phyloP scores from a whole-genome alignment of 768 basidiomycete genomes.

The Tricholoma furcatifolium region DNA sequence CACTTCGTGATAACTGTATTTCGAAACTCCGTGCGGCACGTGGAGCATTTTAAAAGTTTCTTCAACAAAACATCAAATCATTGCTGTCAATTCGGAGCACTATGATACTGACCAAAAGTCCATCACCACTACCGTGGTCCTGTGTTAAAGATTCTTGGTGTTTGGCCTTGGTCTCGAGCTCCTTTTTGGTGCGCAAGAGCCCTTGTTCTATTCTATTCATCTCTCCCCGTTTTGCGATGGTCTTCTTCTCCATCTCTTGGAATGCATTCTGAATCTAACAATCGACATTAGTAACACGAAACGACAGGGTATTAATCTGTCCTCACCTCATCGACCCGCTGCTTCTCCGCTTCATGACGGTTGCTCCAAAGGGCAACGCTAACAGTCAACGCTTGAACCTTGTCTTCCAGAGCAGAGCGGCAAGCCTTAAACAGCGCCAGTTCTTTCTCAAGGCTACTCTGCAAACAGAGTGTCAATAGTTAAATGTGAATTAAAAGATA shows the following conservation, averaged over 20 bases:
- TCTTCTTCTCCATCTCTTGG: slow-evolving; percentile 32
- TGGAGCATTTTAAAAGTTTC: slow-evolving; percentile 87
- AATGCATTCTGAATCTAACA: slow-evolving; percentile 27
- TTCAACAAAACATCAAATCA: slow-evolving; percentile 26
- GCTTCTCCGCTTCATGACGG: slow-evolving; percentile 37
- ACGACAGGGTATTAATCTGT: not conserved
- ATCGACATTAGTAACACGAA: not conserved
- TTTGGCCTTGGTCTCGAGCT: slow-evolving; percentile 23
- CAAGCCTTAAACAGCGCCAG: slow-evolving; percentile 29
- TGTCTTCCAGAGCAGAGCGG: slow-evolving; percentile 23
- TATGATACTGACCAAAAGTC: slow-evolving; percentile 48
- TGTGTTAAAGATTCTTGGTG: slow-evolving; percentile 10
- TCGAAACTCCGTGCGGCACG: slow-evolving; percentile 77
- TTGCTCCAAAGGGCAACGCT: slow-evolving; percentile 32
- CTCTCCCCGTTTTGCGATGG: slow-evolving; percentile 33
- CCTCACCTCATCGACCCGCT: slow-evolving; percentile 39
- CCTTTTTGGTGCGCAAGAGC: slow-evolving; percentile 44
- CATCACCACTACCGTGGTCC: slow-evolving; percentile 6
- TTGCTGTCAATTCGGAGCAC: not conserved
- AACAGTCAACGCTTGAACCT: slow-evolving; percentile 26
- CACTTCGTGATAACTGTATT: slow-evolving; percentile 84
- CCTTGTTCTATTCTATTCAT: slow-evolving; percentile 48
- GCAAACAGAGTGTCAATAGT: not conserved
- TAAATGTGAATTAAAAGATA: not conserved
- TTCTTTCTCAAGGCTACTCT: slow-evolving; percentile 49